phyloP scores from a whole-genome alignment of 805 yeast species.

The Kodamaea sagamina region DNA sequence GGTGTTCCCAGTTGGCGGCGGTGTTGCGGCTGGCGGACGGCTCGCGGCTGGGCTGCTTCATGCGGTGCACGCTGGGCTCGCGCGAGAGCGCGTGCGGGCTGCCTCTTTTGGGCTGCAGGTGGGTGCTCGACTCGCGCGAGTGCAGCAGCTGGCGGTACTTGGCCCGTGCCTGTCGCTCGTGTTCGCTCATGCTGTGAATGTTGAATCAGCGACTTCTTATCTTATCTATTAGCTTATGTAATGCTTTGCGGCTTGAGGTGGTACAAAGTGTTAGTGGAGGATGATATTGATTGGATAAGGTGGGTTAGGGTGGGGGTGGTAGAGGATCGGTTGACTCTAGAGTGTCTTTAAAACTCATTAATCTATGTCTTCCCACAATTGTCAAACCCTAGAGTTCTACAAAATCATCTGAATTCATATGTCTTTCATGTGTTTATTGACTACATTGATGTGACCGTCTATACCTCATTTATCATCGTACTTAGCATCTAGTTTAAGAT shows the following conservation, averaged over 20 bases:
- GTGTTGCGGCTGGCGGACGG: conserved; percentile 1
- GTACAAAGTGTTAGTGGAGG: too few relatives aligned
- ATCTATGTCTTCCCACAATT: too few relatives aligned
- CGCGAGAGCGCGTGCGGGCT: conserved; percentile 3
- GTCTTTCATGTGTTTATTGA: too few relatives aligned
- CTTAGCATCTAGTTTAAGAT: too few relatives aligned
- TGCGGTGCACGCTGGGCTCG: conserved; percentile 2
- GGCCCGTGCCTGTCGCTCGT: conserved; percentile 10
- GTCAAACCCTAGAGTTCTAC: too few relatives aligned
- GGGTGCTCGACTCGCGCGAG: conserved; percentile 7
- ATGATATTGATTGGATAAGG: too few relatives aligned
- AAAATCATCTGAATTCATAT: too few relatives aligned
- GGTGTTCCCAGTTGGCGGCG: conserved; percentile 1
- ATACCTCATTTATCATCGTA: too few relatives aligned
- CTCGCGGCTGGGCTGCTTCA: conserved; percentile 9
- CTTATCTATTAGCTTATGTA: conserved; percentile 1
- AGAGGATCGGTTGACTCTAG: too few relatives aligned
- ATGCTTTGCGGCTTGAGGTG: not conserved
- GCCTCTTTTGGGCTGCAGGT: not conserved
- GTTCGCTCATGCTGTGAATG: conserved; percentile 2
- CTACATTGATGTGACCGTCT: too few relatives aligned
- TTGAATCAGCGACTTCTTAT: not conserved
- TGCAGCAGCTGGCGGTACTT: conserved; percentile 1
- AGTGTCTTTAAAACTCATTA: too few relatives aligned
- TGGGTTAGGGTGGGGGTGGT: too few relatives aligned